A percentile compares a stretch with the other conserved stretches of the same genome.
These are phyloP conservation scores for Ciborinia camelliae DNA, from an alignment of 2,329 filamentous ascomycete species.

Conservation along the genomic window DNA sequence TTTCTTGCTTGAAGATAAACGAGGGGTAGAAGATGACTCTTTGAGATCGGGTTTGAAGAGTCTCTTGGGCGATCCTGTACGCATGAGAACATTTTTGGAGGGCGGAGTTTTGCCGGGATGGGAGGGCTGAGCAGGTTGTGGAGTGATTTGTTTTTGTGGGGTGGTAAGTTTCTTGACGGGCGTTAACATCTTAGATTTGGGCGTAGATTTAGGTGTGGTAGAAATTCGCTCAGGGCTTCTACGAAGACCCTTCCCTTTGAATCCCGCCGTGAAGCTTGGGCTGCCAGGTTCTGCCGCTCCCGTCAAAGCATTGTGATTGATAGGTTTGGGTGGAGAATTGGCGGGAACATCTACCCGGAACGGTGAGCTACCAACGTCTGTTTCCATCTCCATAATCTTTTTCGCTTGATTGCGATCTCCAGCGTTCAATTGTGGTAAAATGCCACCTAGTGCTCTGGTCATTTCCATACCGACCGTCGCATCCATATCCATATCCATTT, in stretches of 20 bases:
- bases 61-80: constrained; percentile 49
- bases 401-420: constrained; percentile 49
- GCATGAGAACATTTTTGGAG: constrained; percentile 45
- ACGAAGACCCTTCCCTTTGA: constrained; percentile 48
- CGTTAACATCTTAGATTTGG: constrained; percentile 29
- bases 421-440: constrained; percentile 43
- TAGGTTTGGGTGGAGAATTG: constrained; percentile 41
- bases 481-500: constrained; percentile 39
- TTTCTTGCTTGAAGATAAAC: constrained; percentile 38
- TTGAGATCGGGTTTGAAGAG: constrained; percentile 43
- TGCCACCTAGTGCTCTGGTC: constrained; percentile 55
- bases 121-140: constrained; percentile 43
- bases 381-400: constrained; percentile 57
- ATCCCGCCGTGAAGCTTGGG: constrained; percentile 50
- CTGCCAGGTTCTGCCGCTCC: constrained; percentile 50
- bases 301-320: constrained; percentile 38
- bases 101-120: constrained; percentile 51
- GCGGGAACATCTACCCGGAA: constrained; percentile 38
- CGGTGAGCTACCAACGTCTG: constrained; percentile 47
- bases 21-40: constrained; percentile 32
- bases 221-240: constrained; percentile 47
- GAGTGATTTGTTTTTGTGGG: constrained; percentile 43
- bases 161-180: constrained; percentile 39
- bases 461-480: constrained; percentile 58
- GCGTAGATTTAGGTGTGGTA: constrained; percentile 38